A percentile compares a stretch with the other conserved stretches of the same genome.
Conservation (phyloP, 306 rosid genomes). For the Vigna unguiculata region DNA sequence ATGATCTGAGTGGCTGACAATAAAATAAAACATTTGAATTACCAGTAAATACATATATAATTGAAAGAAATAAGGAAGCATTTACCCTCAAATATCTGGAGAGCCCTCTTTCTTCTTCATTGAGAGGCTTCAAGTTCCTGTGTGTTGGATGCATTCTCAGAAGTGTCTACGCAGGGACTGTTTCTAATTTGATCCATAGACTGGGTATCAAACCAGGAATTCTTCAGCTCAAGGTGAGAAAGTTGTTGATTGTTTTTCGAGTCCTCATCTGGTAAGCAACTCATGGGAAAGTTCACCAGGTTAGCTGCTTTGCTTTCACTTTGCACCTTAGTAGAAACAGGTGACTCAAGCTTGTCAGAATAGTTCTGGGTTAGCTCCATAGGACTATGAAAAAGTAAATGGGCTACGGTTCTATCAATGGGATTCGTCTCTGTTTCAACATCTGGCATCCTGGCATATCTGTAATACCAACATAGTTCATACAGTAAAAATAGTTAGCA, state of each 20-base stretch:
- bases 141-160: slow-evolving; percentile 63
- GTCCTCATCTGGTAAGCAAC: slow-evolving; percentile 53
- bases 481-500: slow-evolving; percentile 38
- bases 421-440: slow-evolving; percentile 88
- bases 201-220: slow-evolving; percentile 49
- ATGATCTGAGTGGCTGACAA: slow-evolving; percentile 65
- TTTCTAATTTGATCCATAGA: slow-evolving; percentile 50
- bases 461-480: slow-evolving; percentile 46
- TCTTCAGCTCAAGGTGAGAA: slow-evolving; percentile 52
- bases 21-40: slow-evolving; percentile 51
- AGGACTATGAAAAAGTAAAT: slow-evolving; percentile 86
- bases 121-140: slow-evolving; percentile 66
- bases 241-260: slow-evolving; percentile 46
- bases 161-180: slow-evolving; percentile 59
- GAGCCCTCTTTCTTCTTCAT: slow-evolving; percentile 50
- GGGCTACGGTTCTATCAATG: slow-evolving; percentile 90
- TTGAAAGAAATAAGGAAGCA: slow-evolving; percentile 54
- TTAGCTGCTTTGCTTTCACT: slow-evolving; percentile 50
- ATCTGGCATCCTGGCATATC: slow-evolving; percentile 59
- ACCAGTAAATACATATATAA: slow-evolving; percentile 55
- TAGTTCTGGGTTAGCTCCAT: slow-evolving; percentile 59
- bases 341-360: slow-evolving; percentile 57
- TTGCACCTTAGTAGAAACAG: slow-evolving; percentile 55
- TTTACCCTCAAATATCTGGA: slow-evolving; percentile 58
- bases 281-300: slow-evolving; percentile 45